Conservation (phyloP, 495 filamentous ascomycete species). For the Collariella sp. region DNA sequence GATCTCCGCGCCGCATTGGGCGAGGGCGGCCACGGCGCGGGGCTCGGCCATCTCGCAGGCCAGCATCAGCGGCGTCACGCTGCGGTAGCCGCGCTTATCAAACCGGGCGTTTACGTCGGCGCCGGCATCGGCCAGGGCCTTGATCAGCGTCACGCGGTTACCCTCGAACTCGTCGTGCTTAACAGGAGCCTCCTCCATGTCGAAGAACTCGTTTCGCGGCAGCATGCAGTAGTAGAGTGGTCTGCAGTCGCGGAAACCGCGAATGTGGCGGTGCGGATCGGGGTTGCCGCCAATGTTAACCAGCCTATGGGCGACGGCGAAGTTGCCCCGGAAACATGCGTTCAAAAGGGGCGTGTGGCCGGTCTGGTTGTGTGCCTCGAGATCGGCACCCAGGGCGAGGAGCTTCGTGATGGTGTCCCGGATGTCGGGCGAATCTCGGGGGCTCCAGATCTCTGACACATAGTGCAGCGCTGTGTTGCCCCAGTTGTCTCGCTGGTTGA, state of each 20-base stretch:
- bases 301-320: constrained; percentile 19
- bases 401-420: constrained; percentile 21
- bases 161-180: constrained; percentile 23
- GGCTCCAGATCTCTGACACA: constrained; percentile 13
- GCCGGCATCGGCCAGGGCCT: constrained; percentile 18
- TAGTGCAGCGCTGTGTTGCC: constrained; percentile 25
- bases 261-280: constrained; percentile 19
- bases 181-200: constrained; percentile 18
- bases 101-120: constrained; percentile 21
- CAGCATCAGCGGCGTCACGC: constrained; percentile 21
- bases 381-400: constrained; percentile 22
- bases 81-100: constrained; percentile 17
- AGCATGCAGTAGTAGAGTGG: constrained; percentile 22
- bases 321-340: constrained; percentile 24
- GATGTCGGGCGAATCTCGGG: constrained; percentile 15
- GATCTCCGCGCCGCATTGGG: constrained; percentile 16
- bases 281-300: constrained; percentile 21
- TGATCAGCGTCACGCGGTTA: constrained; percentile 20
- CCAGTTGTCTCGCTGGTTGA: constrained; percentile 18
- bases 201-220: constrained; percentile 20
- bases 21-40: constrained; percentile 13
- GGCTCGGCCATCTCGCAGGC: constrained; percentile 24
- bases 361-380: constrained; percentile 20
- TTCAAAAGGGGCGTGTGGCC: constrained; percentile 21
- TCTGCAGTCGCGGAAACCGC: constrained; percentile 18